phyloP scores from a whole-genome alignment of 2,329 filamentous ascomycete genomes.

The Paraconiothyrium sp. region DNA sequence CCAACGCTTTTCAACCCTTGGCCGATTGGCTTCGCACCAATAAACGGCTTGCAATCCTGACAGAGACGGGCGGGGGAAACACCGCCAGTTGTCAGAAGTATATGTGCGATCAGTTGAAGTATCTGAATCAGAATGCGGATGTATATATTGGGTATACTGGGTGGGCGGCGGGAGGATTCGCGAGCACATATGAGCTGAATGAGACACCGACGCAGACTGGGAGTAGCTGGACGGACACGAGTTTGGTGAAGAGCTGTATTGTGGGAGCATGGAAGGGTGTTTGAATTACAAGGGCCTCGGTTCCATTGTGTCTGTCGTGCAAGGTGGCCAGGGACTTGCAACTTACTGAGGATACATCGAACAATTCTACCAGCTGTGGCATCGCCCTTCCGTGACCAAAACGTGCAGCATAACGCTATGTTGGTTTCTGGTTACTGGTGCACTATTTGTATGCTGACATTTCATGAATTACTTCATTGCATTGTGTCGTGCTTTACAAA shows the following conservation, averaged over 20 bases:
- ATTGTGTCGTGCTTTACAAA: no score
- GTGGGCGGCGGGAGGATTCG: constrained; percentile 44
- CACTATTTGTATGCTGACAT: no score
- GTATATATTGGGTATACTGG: constrained; percentile 43
- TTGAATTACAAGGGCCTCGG: constrained; percentile 1
- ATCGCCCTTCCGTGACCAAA: no score
- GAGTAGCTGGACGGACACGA: constrained; percentile 28
- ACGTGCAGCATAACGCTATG: no score
- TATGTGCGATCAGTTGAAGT: constrained; percentile 45
- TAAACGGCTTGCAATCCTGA: constrained; percentile 50
- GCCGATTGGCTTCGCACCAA: constrained; percentile 51
- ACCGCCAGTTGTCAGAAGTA: constrained; percentile 45
- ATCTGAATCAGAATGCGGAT: constrained; percentile 41
- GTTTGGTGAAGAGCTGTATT: constrained; percentile 30
- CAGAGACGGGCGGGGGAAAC: constrained; percentile 55
- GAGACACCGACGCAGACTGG: constrained; percentile 33
- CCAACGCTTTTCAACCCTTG: constrained; percentile 46
- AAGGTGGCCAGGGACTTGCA: no score
- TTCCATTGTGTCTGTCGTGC: no score
- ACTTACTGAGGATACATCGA: no score
- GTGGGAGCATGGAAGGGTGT: constrained; percentile 29
- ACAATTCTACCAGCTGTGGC: no score
- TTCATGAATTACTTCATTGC: no score
- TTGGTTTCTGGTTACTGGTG: no score
- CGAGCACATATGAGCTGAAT: constrained; percentile 34